Evolutionary conservation across 495 filamentous ascomycete species (phyloP), one percentile per base, ranked within the genome.

Genomic region (Penicillium maclennaniae): DNA sequence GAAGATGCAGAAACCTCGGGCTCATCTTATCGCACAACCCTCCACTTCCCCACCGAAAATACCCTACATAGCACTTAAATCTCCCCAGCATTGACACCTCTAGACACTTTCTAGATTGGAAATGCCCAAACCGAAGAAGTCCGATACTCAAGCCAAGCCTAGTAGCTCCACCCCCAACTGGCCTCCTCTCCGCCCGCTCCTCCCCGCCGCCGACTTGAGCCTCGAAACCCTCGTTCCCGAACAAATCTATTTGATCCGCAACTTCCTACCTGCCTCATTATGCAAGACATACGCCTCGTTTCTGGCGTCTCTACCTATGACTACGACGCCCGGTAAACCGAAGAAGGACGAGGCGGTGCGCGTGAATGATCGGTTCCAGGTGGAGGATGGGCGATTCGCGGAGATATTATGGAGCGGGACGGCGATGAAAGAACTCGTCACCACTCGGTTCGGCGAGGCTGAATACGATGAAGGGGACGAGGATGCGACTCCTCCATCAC

Each of bases 301-400:
- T 61, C 82, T 96, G 0, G 76, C 80, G n/a, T 80, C 77, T 0
- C 70, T 96, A 17, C 85, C 89, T 0, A 72, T 97, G 31, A 78
- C 76, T 15, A 96, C 91, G 0, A 96, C 92, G 0, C 90, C 90
- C 0, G 87, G 85, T 0, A 85, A 85, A 44, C 91, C 92, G 7
- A 95, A 91, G 72, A 84, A 83, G 56, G 92, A 89, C 41, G 84
- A 95, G 39, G 92, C 92, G 0, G 69, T 92, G 25, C 78, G 92
- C 17, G 88, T 96, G 39, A 97, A 97, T 66, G 92, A 97, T 64
- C 84, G 92, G 26, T 93, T 88, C 66, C 89, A 96, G 72, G 76
- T 93, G 38, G 75, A 89, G 31, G 92, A 97, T 71, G 66, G 77
- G 25, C 63, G 46, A 8, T 96, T 96, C 62, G 87, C 92, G 4